Conservation (phyloP, 2,329 filamentous ascomycete species). For the Colletotrichum orchidophilum region DNA sequence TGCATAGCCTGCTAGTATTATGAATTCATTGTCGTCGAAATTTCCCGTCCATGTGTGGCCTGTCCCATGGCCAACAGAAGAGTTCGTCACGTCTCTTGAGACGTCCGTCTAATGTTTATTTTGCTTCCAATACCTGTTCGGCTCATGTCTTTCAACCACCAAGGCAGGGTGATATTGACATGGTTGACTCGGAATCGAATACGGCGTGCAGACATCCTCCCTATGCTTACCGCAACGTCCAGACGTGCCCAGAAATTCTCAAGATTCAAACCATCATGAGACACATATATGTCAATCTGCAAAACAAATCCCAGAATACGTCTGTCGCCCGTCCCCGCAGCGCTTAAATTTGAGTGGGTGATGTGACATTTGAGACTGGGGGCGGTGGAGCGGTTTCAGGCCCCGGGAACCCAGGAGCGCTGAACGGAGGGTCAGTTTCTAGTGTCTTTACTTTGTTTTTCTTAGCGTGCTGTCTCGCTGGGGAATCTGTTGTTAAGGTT, state of each 20-base stretch:
- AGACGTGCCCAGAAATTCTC: neutral
- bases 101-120: neutral
- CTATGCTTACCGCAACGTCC: neutral
- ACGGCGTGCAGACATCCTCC: neutral
- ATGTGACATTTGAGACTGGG: neutral
- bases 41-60: neutral
- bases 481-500: neutral
- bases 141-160: neutral
- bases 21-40: neutral
- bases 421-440: conserved; percentile 1
- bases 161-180: neutral
- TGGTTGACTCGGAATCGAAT: conserved; percentile 3
- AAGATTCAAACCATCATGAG: conserved; percentile 28
- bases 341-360: conserved; percentile 9
- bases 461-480: neutral
- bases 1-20: neutral
- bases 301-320: conserved; percentile 5
- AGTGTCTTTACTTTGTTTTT: conserved; percentile 15
- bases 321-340: neutral
- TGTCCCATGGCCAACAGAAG: neutral
- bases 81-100: conserved; percentile 2
- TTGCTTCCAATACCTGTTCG: neutral
- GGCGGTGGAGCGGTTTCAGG: conserved; percentile 10
- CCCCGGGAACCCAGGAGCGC: neutral
- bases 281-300: conserved; percentile 24